Percentiles rank a stretch among this genome's conserved stretches.
These are phyloP conservation scores for Hsuehochloa calcarea DNA, from an alignment of 176 grass and related monocot genomes.

Conservation along the genomic window DNA sequence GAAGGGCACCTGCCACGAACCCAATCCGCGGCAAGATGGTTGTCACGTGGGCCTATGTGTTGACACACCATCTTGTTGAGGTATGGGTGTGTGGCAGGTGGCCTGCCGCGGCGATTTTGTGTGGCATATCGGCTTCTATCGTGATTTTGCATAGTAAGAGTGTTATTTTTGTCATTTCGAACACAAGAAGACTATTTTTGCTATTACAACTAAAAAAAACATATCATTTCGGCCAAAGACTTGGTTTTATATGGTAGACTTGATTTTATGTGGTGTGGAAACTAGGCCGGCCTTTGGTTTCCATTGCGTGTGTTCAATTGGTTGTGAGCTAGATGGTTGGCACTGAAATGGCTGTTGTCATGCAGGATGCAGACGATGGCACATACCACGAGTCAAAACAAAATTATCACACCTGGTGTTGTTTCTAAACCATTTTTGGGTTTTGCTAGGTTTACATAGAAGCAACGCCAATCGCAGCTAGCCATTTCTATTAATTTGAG, in stretches of 20 bases:
- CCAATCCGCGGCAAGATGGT: too few species aligned
- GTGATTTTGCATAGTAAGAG: too few species aligned
- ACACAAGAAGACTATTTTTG: too few species aligned
- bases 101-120: too few species aligned
- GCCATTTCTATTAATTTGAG: not conserved
- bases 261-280: conserved; percentile 26
- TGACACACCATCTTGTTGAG: too few species aligned
- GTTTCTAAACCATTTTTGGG: conserved; percentile 16
- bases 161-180: too few species aligned
- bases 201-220: too few species aligned
- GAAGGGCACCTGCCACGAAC: too few species aligned
- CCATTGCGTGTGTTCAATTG: not conserved
- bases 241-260: conserved; percentile 18
- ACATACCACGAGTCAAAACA: conserved; percentile 26
- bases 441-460: conserved; percentile 25
- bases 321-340: not conserved
- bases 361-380: conserved; percentile 26
- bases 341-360: conserved; percentile 14
- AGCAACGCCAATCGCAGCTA: not conserved
- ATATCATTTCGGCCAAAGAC: too few species aligned
- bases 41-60: too few species aligned
- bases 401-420: not conserved
- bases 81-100: too few species aligned
- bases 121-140: too few species aligned
- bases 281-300: not conserved